Evolutionary conservation across 345 rosid species (phyloP), one percentile per base, ranked within the genome.

Genomic region (Gossypium stocksii): DNA sequence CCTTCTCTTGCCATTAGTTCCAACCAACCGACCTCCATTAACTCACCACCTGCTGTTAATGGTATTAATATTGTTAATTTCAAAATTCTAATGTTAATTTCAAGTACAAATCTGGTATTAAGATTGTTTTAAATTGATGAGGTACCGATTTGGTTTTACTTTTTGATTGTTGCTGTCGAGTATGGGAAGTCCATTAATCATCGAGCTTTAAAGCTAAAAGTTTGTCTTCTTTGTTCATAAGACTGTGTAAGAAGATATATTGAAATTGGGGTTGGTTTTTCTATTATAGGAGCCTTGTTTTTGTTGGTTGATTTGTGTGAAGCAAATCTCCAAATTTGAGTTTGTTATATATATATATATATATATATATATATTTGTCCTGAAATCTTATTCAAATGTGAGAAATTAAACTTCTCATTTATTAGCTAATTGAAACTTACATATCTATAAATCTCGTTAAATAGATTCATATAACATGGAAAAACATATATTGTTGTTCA

Each of bases 51-150:
- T 0, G 1, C 0, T 29, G 38, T 29, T 29, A 29, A 4, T 29
- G 38, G 38, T 29, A 4, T 29, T 29, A 29, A 29, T 0, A 29
- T 29, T 29, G 1, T 29, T 29, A 29, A 29, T 29, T 29, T 29
- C 38, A 29, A 29, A 29, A 29, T 4, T 29, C 38, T 29, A 29
- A 29, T 29, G 38, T 29, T 29, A 29, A 29, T 29, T 4, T 29
- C 6, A 29, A 29, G 38, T 29, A 4, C 38, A 29, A 29, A 29
- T 29, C 38, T 74, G 90, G 84, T 77, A 83, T 92, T 70, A 85
- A 80, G 66, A 79, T 80, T 22, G 84, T 83, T 29, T 46, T 89
- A 54, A 73, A 70, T 23, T 58, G 70, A 12, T 87, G 80, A 85
- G 74, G 14, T 29, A 70, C 41, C 41, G 71, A 23, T 62, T 7